phyloP scores from a whole-genome alignment of 1,284 basidiomycete species.

The Pyrrhoderma noxium region DNA sequence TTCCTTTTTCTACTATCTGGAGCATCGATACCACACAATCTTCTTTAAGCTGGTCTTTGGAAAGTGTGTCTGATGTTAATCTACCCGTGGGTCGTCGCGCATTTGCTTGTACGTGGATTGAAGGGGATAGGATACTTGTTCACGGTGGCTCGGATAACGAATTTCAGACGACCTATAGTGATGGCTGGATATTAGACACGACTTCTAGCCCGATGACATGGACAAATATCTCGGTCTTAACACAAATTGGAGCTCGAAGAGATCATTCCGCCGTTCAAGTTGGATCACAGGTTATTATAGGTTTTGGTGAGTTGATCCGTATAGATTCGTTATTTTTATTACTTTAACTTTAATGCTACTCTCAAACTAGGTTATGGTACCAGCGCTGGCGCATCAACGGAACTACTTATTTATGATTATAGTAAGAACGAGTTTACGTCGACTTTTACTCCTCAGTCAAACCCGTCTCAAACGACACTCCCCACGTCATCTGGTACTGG shows the following conservation, averaged over 20 bases:
- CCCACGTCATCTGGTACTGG: constrained; percentile 8
- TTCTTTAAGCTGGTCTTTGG: constrained; percentile 43
- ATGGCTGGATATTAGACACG: constrained; percentile 73
- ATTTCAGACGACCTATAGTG: constrained; percentile 49
- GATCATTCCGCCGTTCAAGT: constrained; percentile 67
- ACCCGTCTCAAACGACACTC: constrained; percentile 22
- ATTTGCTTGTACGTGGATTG: constrained; percentile 53
- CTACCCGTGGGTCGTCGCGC: constrained; percentile 59
- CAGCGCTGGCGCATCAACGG: constrained; percentile 42
- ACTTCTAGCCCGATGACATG: constrained; percentile 48
- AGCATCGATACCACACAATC: constrained; percentile 51
- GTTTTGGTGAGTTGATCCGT: constrained; percentile 77
- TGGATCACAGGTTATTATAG: constrained; percentile 61
- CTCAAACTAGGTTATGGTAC: constrained; percentile 45
- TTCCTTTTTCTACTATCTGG: constrained; percentile 57
- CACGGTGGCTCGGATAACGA: constrained; percentile 69
- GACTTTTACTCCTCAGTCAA: constrained; percentile 29
- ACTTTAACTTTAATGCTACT: constrained; percentile 1
- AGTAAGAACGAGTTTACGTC: constrained; percentile 26
- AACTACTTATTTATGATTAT: constrained; percentile 48
- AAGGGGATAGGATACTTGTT: constrained; percentile 54
- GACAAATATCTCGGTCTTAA: constrained; percentile 44
- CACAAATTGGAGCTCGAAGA: constrained; percentile 50
- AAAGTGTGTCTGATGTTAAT: constrained; percentile 32
- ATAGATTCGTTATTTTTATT: constrained; percentile 8